phyloP scores from a whole-genome alignment of 768 basidiomycete species.

The Austroboletus eburneus region DNA sequence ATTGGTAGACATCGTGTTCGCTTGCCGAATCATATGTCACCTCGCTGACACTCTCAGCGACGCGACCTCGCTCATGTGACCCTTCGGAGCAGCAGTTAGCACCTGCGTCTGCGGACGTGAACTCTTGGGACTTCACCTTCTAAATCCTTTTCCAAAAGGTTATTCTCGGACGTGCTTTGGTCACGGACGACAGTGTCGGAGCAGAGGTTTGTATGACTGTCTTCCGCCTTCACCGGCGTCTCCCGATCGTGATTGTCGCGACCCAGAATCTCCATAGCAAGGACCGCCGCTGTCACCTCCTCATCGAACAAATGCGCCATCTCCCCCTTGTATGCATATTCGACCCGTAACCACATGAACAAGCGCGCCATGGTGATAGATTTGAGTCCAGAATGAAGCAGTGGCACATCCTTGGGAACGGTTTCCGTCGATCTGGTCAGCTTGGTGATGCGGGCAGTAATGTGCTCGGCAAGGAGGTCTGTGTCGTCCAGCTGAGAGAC shows the following conservation, averaged over 20 bases:
- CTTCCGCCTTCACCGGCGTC: neutral
- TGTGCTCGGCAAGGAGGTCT: constrained; percentile 26
- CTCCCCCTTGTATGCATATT: constrained; percentile 29
- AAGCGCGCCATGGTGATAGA: constrained; percentile 28
- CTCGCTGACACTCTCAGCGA: neutral
- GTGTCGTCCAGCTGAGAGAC: neutral
- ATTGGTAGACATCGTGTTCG: neutral
- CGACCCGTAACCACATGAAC: constrained; percentile 31
- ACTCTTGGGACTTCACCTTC: neutral
- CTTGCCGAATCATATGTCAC: neutral
- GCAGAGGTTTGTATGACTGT: constrained; percentile 1
- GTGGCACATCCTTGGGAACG: constrained; percentile 31
- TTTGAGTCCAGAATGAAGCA: constrained; percentile 32
- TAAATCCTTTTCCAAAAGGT: constrained; percentile 4
- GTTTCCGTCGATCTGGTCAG: constrained; percentile 28
- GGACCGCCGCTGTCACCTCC: constrained; percentile 25
- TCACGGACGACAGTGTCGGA: constrained; percentile 13
- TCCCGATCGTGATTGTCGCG: neutral
- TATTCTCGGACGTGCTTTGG: constrained; percentile 4
- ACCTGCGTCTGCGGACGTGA: neutral
- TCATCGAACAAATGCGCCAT: constrained; percentile 31
- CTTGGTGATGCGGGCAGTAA: constrained; percentile 30
- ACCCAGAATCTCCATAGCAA: constrained; percentile 29
- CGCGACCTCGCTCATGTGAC: neutral
- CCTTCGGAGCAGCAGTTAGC: neutral